Percentiles rank a stretch among this genome's conserved stretches.
phyloP scores from a whole-genome alignment of 441 rosid species.

The Aleurites moluccanus region DNA sequence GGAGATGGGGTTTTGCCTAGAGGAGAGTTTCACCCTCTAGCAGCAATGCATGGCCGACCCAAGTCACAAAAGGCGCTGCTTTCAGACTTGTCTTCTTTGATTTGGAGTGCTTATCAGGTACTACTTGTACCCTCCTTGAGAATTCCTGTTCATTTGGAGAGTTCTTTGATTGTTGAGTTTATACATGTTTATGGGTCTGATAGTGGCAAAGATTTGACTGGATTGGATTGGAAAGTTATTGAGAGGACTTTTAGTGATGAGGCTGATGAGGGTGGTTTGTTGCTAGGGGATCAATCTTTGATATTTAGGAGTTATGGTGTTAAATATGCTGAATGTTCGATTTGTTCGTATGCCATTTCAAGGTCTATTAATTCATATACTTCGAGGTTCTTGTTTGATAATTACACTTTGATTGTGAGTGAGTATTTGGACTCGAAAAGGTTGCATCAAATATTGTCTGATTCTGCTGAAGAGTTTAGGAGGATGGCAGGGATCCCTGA shows the following conservation, averaged over 20 bases:
- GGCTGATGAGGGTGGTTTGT: slow-evolving; percentile 57
- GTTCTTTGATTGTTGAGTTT: slow-evolving; percentile 73
- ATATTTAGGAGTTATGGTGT: slow-evolving; percentile 56
- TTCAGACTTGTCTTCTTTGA: slow-evolving; percentile 70
- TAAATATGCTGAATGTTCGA: slow-evolving; percentile 61
- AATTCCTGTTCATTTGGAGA: slow-evolving; percentile 82
- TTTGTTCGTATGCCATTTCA: slow-evolving; percentile 82
- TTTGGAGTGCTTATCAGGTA: slow-evolving; percentile 93
- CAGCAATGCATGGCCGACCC: slow-evolving; percentile 79
- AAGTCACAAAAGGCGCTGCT: slow-evolving; percentile 76
- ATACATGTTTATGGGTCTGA: slow-evolving; percentile 67
- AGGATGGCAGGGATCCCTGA: slow-evolving; percentile 68
- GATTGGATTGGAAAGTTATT: slow-evolving; percentile 69
- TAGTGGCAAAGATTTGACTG: slow-evolving; percentile 44
- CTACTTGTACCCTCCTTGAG: slow-evolving; percentile 83
- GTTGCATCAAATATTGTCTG: slow-evolving; percentile 79
- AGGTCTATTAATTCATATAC: slow-evolving; percentile 80
- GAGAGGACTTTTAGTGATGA: slow-evolving; percentile 71
- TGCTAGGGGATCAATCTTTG: slow-evolving; percentile 72
- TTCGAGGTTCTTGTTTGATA: slow-evolving; percentile 93
- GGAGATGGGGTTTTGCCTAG: slow-evolving; percentile 89
- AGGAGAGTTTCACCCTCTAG: slow-evolving; percentile 93
- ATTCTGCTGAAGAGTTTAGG: slow-evolving; percentile 75
- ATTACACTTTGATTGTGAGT: slow-evolving; percentile 88
- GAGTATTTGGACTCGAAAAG: slow-evolving; percentile 95